Conservation (phyloP, 164 flowering plant genomes). For the Vitis labrusca region DNA sequence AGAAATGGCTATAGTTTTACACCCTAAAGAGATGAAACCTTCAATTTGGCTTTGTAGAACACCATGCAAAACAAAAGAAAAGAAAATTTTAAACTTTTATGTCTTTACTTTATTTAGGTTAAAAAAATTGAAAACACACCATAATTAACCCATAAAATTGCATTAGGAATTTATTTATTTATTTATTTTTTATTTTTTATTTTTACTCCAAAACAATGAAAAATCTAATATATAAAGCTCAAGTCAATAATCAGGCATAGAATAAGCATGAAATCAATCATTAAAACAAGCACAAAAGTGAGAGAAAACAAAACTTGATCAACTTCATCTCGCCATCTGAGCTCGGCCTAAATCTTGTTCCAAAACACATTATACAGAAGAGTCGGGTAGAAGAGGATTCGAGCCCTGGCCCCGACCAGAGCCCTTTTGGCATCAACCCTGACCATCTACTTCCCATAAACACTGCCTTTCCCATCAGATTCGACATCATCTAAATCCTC, state of each 20-base stretch:
- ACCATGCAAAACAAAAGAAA: too few relatives aligned
- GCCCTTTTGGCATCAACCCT: conserved; percentile 60
- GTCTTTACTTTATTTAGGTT: too few relatives aligned
- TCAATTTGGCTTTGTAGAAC: not conserved
- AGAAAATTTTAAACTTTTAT: not conserved
- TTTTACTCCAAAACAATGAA: not conserved
- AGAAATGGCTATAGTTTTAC: too few relatives aligned
- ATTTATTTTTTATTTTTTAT: too few relatives aligned
- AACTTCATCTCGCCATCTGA: conserved; percentile 89
- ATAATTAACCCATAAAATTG: too few relatives aligned
- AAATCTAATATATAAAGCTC: not conserved
- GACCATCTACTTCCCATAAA: conserved; percentile 21
- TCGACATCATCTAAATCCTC: conserved; percentile 23
- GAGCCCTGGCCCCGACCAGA: conserved; percentile 80
- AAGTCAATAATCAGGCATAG: not conserved
- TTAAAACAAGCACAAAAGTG: not conserved
- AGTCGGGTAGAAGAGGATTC: conserved; percentile 85
- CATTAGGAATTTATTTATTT: too few relatives aligned
- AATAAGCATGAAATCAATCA: not conserved
- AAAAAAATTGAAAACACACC: too few relatives aligned
- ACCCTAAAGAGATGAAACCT: not conserved
- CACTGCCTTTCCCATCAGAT: conserved; percentile 13
- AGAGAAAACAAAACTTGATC: conserved; percentile 57
- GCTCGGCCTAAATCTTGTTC: conserved; percentile 70
- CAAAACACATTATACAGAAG: conserved; percentile 78